Evolutionary conservation across 2,329 filamentous ascomycete species (phyloP).

Genomic region (Monosporascus cannonballus): DNA sequence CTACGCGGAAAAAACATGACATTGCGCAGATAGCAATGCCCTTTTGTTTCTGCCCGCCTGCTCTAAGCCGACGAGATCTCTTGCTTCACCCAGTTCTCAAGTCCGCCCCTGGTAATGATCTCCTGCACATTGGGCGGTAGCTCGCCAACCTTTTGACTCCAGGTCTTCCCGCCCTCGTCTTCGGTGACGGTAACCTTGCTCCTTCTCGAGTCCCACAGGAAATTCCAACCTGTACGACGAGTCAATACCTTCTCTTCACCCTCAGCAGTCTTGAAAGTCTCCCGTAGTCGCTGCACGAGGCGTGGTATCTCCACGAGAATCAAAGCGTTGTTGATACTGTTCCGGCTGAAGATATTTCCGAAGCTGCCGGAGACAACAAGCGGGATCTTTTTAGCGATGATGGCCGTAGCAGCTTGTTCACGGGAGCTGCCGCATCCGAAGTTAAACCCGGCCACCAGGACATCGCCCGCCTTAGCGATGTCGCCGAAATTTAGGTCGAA

Average conservation of each 20-base stretch:
- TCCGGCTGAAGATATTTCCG: constrained; percentile 75
- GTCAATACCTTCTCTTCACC: constrained; percentile 40
- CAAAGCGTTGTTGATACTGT: constrained; percentile 75
- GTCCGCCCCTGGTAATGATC: constrained; percentile 69
- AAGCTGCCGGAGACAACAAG: constrained; percentile 78
- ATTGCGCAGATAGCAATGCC: too few species aligned
- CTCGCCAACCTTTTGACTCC: constrained; percentile 78
- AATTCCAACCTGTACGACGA: constrained; percentile 73
- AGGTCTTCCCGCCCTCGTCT: constrained; percentile 52
- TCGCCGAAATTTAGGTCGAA: constrained; percentile 69
- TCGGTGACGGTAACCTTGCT: constrained; percentile 68
- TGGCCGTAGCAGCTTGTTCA: constrained; percentile 84
- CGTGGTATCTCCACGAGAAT: too few species aligned
- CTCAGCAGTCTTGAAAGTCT: constrained; percentile 47
- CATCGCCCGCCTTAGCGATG: constrained; percentile 63
- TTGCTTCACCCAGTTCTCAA: constrained; percentile 78
- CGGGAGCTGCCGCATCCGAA: constrained; percentile 71
- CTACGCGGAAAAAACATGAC: too few species aligned
- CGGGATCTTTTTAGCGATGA: constrained; percentile 73
- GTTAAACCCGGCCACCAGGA: constrained; percentile 81
- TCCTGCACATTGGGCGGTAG: constrained; percentile 81
- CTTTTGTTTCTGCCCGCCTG: too few species aligned
- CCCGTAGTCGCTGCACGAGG: constrained; percentile 59
- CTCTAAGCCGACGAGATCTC: constrained; percentile 40
- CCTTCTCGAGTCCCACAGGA: constrained; percentile 73